A percentile compares a stretch with the other conserved stretches of the same genome.
These are phyloP conservation scores for Diospyros kaki DNA, from an alignment of 148 eudicot species.

Conservation along the genomic window DNA sequence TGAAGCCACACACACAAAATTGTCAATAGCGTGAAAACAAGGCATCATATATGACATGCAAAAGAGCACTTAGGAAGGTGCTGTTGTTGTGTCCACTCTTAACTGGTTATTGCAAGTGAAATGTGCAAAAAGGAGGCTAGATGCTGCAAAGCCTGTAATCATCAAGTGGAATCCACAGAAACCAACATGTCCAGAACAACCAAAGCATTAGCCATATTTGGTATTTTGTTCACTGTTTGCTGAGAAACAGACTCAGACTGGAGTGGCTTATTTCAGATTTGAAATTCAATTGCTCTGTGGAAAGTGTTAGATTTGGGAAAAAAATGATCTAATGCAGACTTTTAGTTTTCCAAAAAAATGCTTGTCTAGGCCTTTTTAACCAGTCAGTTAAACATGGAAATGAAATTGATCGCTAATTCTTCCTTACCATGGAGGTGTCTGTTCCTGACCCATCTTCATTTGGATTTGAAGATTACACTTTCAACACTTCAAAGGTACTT, in stretches of 20 bases:
- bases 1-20: not conserved
- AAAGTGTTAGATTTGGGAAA: no score
- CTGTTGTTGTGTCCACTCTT: not conserved
- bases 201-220: not conserved
- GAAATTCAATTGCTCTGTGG: not conserved
- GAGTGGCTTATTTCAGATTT: not conserved
- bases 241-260: not conserved
- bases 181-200: not conserved
- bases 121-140: not conserved
- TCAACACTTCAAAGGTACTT: not conserved
- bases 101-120: not conserved
- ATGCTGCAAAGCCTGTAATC: not conserved
- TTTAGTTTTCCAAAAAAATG: not conserved
- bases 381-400: not conserved
- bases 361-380: not conserved
- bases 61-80: not conserved
- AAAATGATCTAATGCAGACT: not conserved
- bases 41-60: no score
- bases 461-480: not conserved
- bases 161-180: not conserved
- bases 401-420: not conserved
- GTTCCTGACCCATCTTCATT: not conserved
- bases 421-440: not conserved
- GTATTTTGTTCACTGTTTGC: not conserved
- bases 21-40: no score